These are phyloP conservation scores for Naumovozyma dairenensis DNA, from an alignment of 805 yeast species.

Conservation along the genomic window DNA sequence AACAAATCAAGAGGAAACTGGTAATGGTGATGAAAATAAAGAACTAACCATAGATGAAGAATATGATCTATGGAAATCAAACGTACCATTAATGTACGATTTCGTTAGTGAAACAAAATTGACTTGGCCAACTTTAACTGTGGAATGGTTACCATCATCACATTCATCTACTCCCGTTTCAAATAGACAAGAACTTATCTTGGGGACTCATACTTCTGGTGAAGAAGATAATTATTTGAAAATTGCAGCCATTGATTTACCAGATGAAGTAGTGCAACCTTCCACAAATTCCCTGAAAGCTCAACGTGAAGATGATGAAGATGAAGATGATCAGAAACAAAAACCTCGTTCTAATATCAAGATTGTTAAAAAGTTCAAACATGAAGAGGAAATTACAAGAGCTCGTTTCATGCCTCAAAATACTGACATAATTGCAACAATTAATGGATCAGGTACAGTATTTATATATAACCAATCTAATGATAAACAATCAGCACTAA, in stretches of 20 bases:
- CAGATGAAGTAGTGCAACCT: constrained; percentile 32
- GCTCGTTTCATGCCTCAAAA: constrained; percentile 63
- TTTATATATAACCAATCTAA: constrained; percentile 39
- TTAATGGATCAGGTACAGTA: constrained; percentile 57
- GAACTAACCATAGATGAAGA: constrained; percentile 37
- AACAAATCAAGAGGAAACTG: constrained; percentile 11
- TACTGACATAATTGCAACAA: constrained; percentile 47
- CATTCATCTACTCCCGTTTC: constrained; percentile 12
- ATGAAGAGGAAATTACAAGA: constrained; percentile 58
- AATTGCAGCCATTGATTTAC: constrained; percentile 51
- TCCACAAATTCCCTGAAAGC: too few species aligned
- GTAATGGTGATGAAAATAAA: not conserved
- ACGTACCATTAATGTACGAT: constrained; percentile 74
- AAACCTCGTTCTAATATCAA: constrained; percentile 39
- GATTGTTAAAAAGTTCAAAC: constrained; percentile 50
- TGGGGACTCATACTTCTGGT: constrained; percentile 71
- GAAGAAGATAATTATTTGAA: constrained; percentile 58
- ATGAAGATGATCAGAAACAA: constrained; percentile 13
- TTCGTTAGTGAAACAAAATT: constrained; percentile 72
- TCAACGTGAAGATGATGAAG: constrained; percentile 15
- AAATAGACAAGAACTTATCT: constrained; percentile 41
- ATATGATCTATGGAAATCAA: constrained; percentile 71
- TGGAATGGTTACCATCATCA: constrained; percentile 58
- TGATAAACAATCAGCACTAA: constrained; percentile 20
- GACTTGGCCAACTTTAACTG: constrained; percentile 73